These are phyloP conservation scores for Favolaschia claudopus DNA, from an alignment of 768 basidiomycete species.

Conservation along the genomic window DNA sequence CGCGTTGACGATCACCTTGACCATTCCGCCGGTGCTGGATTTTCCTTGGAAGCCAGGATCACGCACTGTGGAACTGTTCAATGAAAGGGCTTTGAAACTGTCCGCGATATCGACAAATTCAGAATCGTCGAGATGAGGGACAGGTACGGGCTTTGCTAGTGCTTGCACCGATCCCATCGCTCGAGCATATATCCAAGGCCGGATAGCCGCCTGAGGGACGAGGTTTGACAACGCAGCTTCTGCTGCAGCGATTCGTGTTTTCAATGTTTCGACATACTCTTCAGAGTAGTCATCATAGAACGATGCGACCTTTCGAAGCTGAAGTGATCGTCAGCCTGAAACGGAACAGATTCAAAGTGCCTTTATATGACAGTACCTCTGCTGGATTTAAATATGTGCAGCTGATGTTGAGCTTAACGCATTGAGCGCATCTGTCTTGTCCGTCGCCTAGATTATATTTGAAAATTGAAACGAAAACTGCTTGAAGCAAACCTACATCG, in stretches of 20 bases:
- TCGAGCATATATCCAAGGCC: background rate
- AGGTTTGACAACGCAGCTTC: background rate
- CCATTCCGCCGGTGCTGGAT: background rate
- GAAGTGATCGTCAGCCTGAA: no score
- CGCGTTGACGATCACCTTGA: background rate
- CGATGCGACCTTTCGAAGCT: background rate
- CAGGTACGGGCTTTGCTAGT: background rate
- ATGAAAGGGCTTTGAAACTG: background rate
- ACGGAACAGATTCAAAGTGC: no score
- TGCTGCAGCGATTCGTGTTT: background rate
- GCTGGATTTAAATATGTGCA: conserved; percentile 6
- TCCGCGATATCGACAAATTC: background rate
- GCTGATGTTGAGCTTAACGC: background rate
- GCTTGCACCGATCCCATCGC: background rate
- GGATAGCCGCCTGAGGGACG: no score
- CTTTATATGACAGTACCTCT: no score
- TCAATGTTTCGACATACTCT: background rate
- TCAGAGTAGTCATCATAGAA: background rate
- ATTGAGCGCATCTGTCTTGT: background rate
- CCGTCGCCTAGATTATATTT: background rate
- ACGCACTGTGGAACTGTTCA: background rate
- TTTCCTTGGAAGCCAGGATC: conserved; percentile 10
- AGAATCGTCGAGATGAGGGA: background rate
- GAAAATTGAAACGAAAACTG: background rate
- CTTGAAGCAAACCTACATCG: background rate